Percentiles rank a stretch among this genome's conserved stretches.
Evolutionary conservation across 2,329 filamentous ascomycete genomes (phyloP).

Genomic region (Fusarium sp.): DNA sequence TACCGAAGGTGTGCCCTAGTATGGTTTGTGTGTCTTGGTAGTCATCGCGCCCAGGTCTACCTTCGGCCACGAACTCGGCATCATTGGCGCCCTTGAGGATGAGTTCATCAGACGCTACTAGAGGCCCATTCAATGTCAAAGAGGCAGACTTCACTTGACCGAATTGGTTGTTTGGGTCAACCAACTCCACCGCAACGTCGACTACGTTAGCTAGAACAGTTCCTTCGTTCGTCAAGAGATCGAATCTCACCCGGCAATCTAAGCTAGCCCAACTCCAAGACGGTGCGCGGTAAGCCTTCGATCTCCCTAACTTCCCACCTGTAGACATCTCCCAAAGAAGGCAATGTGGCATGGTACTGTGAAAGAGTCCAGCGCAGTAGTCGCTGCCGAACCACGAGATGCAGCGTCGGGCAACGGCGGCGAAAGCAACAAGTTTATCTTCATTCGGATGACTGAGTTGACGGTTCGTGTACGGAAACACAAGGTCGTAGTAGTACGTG

Average conservation of each 20-base stretch:
- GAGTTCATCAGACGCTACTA: not conserved
- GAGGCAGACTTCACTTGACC: not conserved
- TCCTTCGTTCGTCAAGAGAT: not conserved
- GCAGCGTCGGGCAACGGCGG: not conserved
- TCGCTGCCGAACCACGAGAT: not conserved
- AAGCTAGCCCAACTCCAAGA: constrained; percentile 1
- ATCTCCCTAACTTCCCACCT: not conserved
- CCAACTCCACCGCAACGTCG: not conserved
- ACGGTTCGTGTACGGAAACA: not conserved
- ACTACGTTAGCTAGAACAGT: not conserved
- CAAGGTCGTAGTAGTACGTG: not conserved
- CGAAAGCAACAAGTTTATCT: not conserved
- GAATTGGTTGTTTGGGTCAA: not conserved
- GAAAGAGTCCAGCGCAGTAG: not conserved
- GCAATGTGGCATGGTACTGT: not conserved
- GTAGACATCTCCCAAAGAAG: not conserved
- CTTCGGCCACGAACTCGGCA: not conserved
- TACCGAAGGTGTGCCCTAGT: not conserved
- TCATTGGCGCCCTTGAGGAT: not conserved
- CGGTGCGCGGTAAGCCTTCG: not conserved
- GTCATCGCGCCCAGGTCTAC: not conserved
- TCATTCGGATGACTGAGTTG: not conserved
- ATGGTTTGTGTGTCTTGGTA: not conserved
- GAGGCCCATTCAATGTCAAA: not conserved
- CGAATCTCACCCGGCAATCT: not conserved